These are phyloP conservation scores for Pleurotus sapidus DNA, from an alignment of 768 basidiomycete species.

Conservation along the genomic window DNA sequence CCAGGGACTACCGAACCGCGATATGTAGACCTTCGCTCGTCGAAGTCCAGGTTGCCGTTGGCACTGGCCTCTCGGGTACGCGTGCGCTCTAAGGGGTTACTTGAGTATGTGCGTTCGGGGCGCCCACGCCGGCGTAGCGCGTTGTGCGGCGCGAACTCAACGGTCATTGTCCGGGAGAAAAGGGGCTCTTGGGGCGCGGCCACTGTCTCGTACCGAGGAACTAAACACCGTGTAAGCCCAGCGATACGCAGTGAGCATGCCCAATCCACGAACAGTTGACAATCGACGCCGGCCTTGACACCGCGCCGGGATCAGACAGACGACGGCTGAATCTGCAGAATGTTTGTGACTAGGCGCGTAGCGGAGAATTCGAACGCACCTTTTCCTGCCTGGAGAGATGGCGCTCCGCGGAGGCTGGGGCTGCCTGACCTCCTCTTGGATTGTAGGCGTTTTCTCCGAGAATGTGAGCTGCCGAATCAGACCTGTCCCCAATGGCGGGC, in stretches of 20 bases:
- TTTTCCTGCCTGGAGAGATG: background rate
- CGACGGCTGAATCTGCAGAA: constrained; percentile 22
- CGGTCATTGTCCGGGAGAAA: constrained; percentile 36
- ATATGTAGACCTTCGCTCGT: constrained; percentile 19
- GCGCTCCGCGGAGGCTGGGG: background rate
- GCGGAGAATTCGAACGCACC: background rate
- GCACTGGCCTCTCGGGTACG: background rate
- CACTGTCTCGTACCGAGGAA: constrained; percentile 4
- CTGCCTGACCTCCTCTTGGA: background rate
- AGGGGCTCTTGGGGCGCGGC: background rate
- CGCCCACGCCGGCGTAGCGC: constrained; percentile 21
- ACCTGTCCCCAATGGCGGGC: background rate
- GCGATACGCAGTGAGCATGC: background rate
- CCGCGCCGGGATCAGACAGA: constrained; percentile 33
- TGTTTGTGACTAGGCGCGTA: constrained; percentile 8
- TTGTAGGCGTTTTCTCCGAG: background rate
- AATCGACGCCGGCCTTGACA: constrained; percentile 31
- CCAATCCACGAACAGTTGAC: constrained; percentile 24
- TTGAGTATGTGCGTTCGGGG: constrained; percentile 15
- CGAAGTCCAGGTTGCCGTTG: background rate
- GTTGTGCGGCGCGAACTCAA: constrained; percentile 48
- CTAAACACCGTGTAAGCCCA: background rate
- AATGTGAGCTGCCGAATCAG: background rate
- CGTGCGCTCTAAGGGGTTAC: background rate
- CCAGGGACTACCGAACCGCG: constrained; percentile 14